phyloP scores from a whole-genome alignment of 805 yeast species.

The Candida parachauliodes region DNA sequence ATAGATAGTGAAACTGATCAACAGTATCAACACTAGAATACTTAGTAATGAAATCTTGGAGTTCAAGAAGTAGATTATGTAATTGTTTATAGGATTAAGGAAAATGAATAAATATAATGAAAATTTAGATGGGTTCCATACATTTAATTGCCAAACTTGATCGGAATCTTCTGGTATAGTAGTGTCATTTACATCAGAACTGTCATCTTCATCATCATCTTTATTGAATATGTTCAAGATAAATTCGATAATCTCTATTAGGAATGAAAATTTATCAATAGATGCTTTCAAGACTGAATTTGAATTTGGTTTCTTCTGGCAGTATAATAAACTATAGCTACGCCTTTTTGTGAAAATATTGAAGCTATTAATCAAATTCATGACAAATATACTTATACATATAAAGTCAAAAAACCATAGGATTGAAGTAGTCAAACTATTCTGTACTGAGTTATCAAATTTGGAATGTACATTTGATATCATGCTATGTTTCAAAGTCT shows the following conservation, averaged over 20 bases:
- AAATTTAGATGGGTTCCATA: slow-evolving; percentile 69
- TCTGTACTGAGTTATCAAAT: no score
- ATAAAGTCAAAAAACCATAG: slow-evolving; percentile 8
- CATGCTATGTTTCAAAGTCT: slow-evolving; percentile 18
- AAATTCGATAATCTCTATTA: slow-evolving; percentile 7
- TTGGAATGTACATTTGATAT: not conserved
- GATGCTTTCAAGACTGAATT: slow-evolving; percentile 17
- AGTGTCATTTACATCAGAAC: slow-evolving; percentile 18
- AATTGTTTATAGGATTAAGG: slow-evolving; percentile 56
- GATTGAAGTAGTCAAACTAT: slow-evolving; percentile 7
- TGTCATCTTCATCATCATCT: slow-evolving; percentile 7
- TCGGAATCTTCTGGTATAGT: slow-evolving; percentile 16
- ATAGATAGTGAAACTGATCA: slow-evolving; percentile 31
- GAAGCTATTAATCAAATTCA: slow-evolving; percentile 4
- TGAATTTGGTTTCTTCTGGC: slow-evolving; percentile 22
- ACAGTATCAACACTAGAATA: slow-evolving; percentile 20
- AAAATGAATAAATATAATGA: slow-evolving; percentile 47
- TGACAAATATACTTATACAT: not conserved
- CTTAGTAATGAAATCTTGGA: slow-evolving; percentile 24
- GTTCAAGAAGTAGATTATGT: slow-evolving; percentile 35
- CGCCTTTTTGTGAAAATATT: slow-evolving; percentile 15
- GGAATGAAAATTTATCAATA: slow-evolving; percentile 1
- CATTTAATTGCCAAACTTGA: slow-evolving; percentile 50
- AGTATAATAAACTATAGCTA: slow-evolving; percentile 31
- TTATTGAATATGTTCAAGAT: slow-evolving; percentile 3